Base-by-base conservation (phyloP, 192 early-diverging fungal genomes). In the Diversispora epigaea region DNA sequence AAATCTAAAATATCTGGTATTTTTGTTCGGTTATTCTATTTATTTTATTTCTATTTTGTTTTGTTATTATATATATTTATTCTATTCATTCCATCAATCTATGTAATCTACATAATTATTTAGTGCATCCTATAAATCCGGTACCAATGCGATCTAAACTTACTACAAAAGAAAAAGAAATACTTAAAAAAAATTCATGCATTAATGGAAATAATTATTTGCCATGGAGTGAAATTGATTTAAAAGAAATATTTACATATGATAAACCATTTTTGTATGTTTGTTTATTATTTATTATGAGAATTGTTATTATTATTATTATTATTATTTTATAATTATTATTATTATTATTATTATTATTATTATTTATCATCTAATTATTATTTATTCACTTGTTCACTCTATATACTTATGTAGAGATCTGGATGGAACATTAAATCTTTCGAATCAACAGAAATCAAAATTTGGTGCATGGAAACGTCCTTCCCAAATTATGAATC, bases 391-490 rank as follows among this genome's bases (percentile, higher is more conserved):
- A n/a, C n/a, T n/a, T n/a, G n/a, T n/a, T n/a, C n/a, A n/a, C 2
- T 32, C 25, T 32, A 32, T 68, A 68, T 4, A 64, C 76, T 81
- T 44, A 63, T 40, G 66, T 77, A 61, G 83, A 12, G 95, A 97
- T 79, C 88, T 87, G 39, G 95, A 97, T 76, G 95, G 95, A 1
- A 80, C 87, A 55, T 77, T 93, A 22, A 58, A 76, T 11, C 79
- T 97, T 72, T 94, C 94, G 0, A 73, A 85, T 32, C 90, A 92
- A 76, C 96, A 97, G 76, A 85, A 74, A 57, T 81, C 78, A 8
- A 86, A 86, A 61, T 93, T 95, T 80, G 88, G 85, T 62, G 84
- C 82, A 15, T 98, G 96, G 96, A 92, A 89, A 77, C 88, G 96
- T 11, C 91, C 93, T 8, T 84, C 84, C 14, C 86, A 93, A 71